Base-by-base conservation (phyloP, 371 early-diverging fungal species). In the Gilbertella persicaria region DNA sequence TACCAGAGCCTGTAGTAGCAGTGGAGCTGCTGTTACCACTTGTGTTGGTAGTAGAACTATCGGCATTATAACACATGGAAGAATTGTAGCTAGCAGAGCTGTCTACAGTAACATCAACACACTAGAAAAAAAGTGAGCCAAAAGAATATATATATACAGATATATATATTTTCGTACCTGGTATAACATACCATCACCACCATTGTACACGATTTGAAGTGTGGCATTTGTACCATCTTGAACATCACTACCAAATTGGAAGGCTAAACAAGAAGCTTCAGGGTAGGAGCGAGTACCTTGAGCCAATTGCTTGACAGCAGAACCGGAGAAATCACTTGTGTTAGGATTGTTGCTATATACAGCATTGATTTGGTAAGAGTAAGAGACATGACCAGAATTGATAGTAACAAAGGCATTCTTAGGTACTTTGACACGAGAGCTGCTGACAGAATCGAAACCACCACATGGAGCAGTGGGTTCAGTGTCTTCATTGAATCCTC, bases 101-200 rank as follows among this genome's bases (percentile, higher is more conserved):
- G 26, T 62, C 66, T 36, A 79, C 52, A 19, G 69, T 64, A 10
- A 83, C 80, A 71, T 83, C 82, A 1, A 73, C 45, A 54, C 83
- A 85, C 70, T 70, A 45, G 23, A n/a, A 45, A 19, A 12, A 46
- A 23, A 19, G 24, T 44, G 38, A 33, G 54, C 3, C 7, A 9
- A 30, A 5, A 19, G 4, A 2, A 28, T 5, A n/a, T 3, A 29
- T 41, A 30, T n/a, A n/a, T n/a, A n/a, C n/a, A n/a, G n/a, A n/a
- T n/a, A n/a, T n/a, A 23, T 51, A 30, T 4, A 52, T 23, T 45
- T 7, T 3, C 4, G 24, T 67, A 73, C 76, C 65, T 82, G 82
- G 53, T 83, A 80, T n/a, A 85, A 66, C 6, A 54, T 54, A 17
- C 70, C 73, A 58, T 85, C 84, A 24, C 83, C 83, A 14, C 75